Evolutionary conservation across 805 yeast genomes (phyloP).

Genomic region (Yarrowia sp.): DNA sequence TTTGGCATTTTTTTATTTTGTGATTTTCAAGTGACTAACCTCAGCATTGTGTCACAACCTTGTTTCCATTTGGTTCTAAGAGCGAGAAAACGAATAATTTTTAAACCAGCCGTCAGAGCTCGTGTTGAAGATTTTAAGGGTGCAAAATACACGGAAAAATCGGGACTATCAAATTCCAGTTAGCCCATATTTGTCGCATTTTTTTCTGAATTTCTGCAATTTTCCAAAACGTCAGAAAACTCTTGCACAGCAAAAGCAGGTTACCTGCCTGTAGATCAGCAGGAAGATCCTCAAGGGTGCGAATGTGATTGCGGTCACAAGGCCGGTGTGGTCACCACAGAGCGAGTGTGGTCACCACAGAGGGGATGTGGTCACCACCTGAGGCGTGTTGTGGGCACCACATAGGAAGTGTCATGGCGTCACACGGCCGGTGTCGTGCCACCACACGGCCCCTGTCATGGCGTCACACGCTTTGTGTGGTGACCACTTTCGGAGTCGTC

Average conservation of each 20-base stretch:
- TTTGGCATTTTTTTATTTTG: neutral
- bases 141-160: too few relatives aligned
- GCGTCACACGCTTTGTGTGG: neutral
- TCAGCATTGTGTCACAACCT: slow-evolving; percentile 1
- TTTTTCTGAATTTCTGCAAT: neutral
- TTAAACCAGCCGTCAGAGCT: neutral
- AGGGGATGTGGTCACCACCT: neutral
- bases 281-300: neutral
- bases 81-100: neutral
- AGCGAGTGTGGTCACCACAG: too few relatives aligned
- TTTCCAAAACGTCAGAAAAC: too few relatives aligned
- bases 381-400: neutral
- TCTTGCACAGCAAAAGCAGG: neutral
- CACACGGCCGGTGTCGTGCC: neutral
- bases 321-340: too few relatives aligned
- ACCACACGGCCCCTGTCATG: too few relatives aligned
- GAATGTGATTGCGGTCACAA: neutral
- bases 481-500: too few relatives aligned
- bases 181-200: neutral
- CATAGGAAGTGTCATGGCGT: neutral
- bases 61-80: neutral
- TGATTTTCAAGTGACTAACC: neutral
- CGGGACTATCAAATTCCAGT: too few relatives aligned
- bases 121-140: too few relatives aligned
- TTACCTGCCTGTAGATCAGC: neutral